phyloP scores from a whole-genome alignment of 768 basidiomycete species.

The Termitomyces sp. region DNA sequence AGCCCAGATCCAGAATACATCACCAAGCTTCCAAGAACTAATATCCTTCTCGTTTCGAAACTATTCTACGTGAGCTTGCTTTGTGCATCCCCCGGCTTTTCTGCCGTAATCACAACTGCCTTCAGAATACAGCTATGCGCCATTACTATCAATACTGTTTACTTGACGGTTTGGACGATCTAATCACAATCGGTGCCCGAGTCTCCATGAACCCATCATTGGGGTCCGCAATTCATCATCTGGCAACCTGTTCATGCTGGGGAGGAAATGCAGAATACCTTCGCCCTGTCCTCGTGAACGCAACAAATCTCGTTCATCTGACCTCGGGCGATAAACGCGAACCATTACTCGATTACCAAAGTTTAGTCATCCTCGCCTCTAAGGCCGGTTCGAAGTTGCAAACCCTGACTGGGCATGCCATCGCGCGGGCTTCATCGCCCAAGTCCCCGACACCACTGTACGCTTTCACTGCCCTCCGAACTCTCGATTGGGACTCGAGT shows the following conservation, averaged over 20 bases:
- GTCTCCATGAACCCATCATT: background rate
- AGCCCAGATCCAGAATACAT: background rate
- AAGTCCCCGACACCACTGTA: background rate
- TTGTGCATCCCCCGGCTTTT: background rate
- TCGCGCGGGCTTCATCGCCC: background rate
- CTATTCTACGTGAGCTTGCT: constrained; percentile 1
- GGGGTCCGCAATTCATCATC: background rate
- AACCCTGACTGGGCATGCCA: constrained; percentile 2
- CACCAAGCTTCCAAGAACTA: background rate
- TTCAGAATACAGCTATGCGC: background rate
- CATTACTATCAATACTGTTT: background rate
- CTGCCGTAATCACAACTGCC: background rate
- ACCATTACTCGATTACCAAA: background rate
- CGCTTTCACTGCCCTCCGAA: constrained; percentile 4
- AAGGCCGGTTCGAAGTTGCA: constrained; percentile 2
- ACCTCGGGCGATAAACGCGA: background rate
- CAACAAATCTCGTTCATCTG: constrained; percentile 6
- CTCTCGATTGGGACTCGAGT: constrained; percentile 6
- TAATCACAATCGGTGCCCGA: accelerated
- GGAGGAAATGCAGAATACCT: background rate
- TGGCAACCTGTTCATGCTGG: background rate
- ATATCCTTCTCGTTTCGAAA: constrained; percentile 8
- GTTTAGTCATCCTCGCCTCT: background rate
- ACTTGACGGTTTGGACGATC: background rate
- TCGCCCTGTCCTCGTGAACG: background rate